Percentiles rank a stretch among this genome's conserved stretches.
Conservation (phyloP, 352 stramenopile species). For the Globisporangium parvum region DNA sequence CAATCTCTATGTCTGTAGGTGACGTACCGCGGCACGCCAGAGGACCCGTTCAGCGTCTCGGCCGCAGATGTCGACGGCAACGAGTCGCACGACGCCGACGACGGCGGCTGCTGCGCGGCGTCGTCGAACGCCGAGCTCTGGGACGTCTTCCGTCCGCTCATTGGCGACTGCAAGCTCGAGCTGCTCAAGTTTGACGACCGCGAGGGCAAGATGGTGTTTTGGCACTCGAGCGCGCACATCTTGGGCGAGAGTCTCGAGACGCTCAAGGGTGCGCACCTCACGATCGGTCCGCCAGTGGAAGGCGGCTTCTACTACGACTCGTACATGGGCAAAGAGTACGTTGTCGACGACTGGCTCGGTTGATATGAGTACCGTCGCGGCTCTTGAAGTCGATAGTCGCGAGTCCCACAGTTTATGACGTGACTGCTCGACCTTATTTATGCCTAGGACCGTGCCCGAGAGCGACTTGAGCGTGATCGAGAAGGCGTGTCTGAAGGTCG, state of each 20-base stretch:
- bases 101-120: conserved; percentile 41
- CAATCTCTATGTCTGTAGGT: conserved; percentile 49
- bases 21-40: conserved; percentile 54
- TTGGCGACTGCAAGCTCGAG: conserved; percentile 94
- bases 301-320: conserved; percentile 99
- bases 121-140: conserved; percentile 86
- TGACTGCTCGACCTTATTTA: not conserved
- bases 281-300: conserved; percentile 94
- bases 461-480: conserved; percentile 89
- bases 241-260: conserved; percentile 96
- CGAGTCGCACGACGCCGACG: conserved; percentile 52
- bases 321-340: conserved; percentile 92
- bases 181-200: conserved; percentile 98
- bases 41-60: conserved; percentile 72
- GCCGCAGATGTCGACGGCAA: conserved; percentile 89
- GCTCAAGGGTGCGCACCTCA: conserved; percentile 95
- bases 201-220: conserved; percentile 95
- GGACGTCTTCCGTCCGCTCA: conserved; percentile 96
- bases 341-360: not conserved
- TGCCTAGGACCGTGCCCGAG: conserved; percentile 40
- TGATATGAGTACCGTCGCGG: not conserved
- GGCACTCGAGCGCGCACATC: conserved; percentile 97
- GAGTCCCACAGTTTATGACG: not conserved
- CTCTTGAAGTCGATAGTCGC: not conserved
- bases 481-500: conserved; percentile 87